Evolutionary conservation across 176 grass and related monocot genomes (phyloP), one percentile per base, ranked within the genome.

Genomic region (Zoysia japonica): DNA sequence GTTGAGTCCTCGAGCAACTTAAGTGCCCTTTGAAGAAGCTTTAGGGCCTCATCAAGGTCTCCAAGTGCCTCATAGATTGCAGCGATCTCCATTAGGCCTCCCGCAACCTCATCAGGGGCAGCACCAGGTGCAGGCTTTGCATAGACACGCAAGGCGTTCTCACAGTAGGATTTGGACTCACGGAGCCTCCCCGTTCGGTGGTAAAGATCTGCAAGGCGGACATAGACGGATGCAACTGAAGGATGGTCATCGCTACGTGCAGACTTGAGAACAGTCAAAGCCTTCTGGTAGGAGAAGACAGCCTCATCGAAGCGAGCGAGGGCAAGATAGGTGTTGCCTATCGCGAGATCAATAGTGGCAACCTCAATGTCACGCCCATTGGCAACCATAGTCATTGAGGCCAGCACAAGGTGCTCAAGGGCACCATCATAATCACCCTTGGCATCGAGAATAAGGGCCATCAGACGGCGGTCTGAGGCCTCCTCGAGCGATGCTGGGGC

Each of bases 201-300:
- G 69, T 99, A 99, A 57, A 99, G 92, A 67, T 88, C 87, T 0
- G 96, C 93, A 37, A 99, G 92, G 84, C 96, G 92, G 48, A 90
- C 92, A 3, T 93, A 90, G 78, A 93, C 96, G 0, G 90, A 86
- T 61, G 96, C 96, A 52, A 99, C 90, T 2, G 90, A 85, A 1
- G 92, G 90, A 47, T 99, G 92, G 65, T 88, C 85, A 4, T 96
- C 96, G 0, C 96, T 92, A 8, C 88, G 83, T 4, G 92, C 73
- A 13, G 96, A 93, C 70, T 99, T 99, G 79, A 99, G 85, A 4
- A 99, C 92, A 0, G 92, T 99, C 67, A 99, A 47, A 0, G 96
- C 90, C 85, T 99, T 99, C 86, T 99, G 96, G 85, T 99, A 99
- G 16, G 96, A 99, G 90, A 99, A 99, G 79, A 99, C 92, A 11